Evolutionary conservation across 2,329 filamentous ascomycete genomes (phyloP), one percentile per base, ranked within the genome.

Genomic region (Chaetomium strumarium): DNA sequence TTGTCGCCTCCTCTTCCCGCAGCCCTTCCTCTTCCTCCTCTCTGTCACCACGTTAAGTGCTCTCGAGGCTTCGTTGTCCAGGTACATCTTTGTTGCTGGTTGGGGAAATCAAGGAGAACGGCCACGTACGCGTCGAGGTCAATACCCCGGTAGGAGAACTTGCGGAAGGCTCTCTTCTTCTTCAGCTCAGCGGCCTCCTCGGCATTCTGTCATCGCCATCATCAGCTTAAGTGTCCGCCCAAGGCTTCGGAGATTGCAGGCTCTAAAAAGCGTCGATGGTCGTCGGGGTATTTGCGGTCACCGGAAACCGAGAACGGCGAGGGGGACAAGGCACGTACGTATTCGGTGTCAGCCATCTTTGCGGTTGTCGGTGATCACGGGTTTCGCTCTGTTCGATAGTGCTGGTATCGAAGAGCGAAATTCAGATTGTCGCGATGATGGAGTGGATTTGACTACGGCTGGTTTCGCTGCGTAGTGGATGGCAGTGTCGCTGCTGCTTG

Each of bases 91-190:
- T 24, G 24, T 24, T 24, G 47, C 16, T 16, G 14, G 33, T 44
- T 30, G 40, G 36, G 33, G 20, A 31, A 39, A 19, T 31, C 24
- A 24, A 39, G 17, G 34, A 34, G 33, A 19, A 37, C 36, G 49
- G 37, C 34, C 24, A 80, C 90, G 72, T 91, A 96, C 92, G 96
- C 89, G 76, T 99, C 93, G 76, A 99, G 91, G 78, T 99, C 93
- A 77, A 99, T 89, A 73, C 93, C 93, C 74, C 93, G 89, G 89
- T 96, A 99, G 67, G 91, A 93, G 76, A 97, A 99, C 87, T 97
- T 99, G 81, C 90, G 88, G 88, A 97, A 96, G 68, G 90, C 81
- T 92, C 93, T 95, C 83, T 87, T 95, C 84, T 89, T 95, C 90
- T 97, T 99, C 78, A 99, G 81, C 88, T 96, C 93, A 74, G 90